Base-by-base conservation (phyloP, 2,329 filamentous ascomycete species). In the Xenoacremonium recifei region DNA sequence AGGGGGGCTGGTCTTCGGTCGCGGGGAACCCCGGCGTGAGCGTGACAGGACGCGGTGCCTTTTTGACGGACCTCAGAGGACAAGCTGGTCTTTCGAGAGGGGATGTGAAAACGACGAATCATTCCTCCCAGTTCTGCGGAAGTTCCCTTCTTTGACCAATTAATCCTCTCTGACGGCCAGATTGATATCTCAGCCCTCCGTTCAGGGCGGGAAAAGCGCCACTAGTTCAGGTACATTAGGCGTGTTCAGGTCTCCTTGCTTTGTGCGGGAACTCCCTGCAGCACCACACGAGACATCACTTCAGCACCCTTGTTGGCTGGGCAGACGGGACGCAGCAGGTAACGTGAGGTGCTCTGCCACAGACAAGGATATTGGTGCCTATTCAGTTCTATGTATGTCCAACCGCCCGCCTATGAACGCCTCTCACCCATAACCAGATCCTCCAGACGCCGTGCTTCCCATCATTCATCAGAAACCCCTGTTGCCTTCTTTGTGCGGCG, bases 401-500 rank as follows among this genome's bases (percentile, higher is more conserved):
- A n/a, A n/a, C n/a, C n/a, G n/a, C n/a, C n/a, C n/a, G n/a, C n/a
- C n/a, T n/a, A n/a, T n/a, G n/a, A n/a, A n/a, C n/a, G n/a, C n/a
- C n/a, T n/a, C n/a, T n/a, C n/a, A n/a, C n/a, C n/a, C n/a, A n/a
- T n/a, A n/a, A n/a, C n/a, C n/a, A n/a, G n/a, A 13, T 27, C 23
- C 7, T 27, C 23, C 23, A 27, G 13, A 27, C 23, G 23, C 23
- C 23, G 9, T 32, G 29, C 9, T 32, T 16, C 13, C 13, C 23
- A 27, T 13, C 9, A 27, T 13, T 44, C 45, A 39, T 38, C 46
- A 17, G 31, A 44, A 31, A 39, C n/a, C n/a, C n/a, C 42, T 12
- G 19, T 19, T 21, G 45, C 34, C 49, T 56, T 60, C 49, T 64
- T 65, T 5, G 52, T 44, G 29, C 48, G 44, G 27, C 63, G 59